Base-by-base conservation (phyloP, 371 early-diverging fungal species). In the Rhizopus sp. region DNA sequence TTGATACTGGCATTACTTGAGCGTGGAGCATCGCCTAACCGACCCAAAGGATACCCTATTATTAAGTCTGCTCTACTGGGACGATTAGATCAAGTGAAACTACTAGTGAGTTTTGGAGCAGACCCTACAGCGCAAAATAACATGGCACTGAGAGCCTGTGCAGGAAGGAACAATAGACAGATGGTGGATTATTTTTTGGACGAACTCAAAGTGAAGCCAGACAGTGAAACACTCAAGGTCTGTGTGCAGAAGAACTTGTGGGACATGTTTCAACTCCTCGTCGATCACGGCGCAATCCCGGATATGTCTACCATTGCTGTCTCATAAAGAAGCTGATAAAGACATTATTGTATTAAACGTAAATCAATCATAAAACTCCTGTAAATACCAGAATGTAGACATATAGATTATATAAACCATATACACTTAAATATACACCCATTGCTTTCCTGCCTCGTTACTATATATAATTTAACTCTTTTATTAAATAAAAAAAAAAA, bases 31-130 rank as follows among this genome's bases (percentile, higher is more conserved):
- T 77, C 73, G 1, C 68, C 77, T 0, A 66, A 69, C 23, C 66
- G 73, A 54, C 79, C 80, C 7, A 65, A 81, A 52, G 82, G 81
- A 12, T 83, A 73, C 51, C 83, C 85, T 13, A 52, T 85, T 16
- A 75, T 82, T 15, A 81, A 82, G 58, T 70, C 80, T 17, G 74
- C 72, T 1, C 73, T 73, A 38, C 53, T 77, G 23, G 83, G 83
- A 9, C 41, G 62, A 23, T 32, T 75, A 16, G 58, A 68, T n/a
- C 68, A 68, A 50, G 80, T 78, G 2, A 71, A 78, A 41, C 53
- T 73, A 10, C 53, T 85, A 35, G 31, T 85, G 5, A 33, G 38
- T 0, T 69, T 62, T 57, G 78, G 78, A n/a, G 85, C 83, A 15
- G 74, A 81, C 51, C 69, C 77, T 1, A 50, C 63, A 5, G 48